phyloP scores from a whole-genome alignment of 177 flowering plant species.

The Vitis hybrid region DNA sequence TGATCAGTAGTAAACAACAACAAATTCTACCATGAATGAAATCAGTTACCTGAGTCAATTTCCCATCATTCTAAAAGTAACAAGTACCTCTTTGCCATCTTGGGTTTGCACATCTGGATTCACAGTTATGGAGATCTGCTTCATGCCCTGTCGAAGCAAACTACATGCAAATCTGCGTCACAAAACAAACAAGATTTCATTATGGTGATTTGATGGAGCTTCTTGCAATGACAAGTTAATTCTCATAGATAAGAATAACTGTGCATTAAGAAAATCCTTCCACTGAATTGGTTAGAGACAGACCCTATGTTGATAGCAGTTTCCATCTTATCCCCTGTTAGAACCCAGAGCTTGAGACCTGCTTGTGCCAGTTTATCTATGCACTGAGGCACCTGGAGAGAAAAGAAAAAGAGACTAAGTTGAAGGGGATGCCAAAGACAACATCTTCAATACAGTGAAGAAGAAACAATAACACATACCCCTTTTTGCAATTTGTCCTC shows the following conservation, averaged over 20 bases:
- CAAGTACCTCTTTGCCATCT: constrained; percentile 55
- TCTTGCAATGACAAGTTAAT: not conserved
- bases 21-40: constrained; percentile 26
- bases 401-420: constrained; percentile 3
- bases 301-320: constrained; percentile 97
- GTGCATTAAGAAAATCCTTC: not conserved
- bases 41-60: constrained; percentile 21
- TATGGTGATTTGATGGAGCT: not conserved
- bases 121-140: constrained; percentile 67
- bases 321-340: constrained; percentile 99
- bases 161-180: constrained; percentile 83
- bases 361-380: constrained; percentile 98
- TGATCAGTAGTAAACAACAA: constrained; percentile 31
- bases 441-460: not conserved
- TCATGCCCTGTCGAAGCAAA: constrained; percentile 97
- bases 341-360: constrained; percentile 96
- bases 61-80: constrained; percentile 10
- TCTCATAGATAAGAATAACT: not conserved
- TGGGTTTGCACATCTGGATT: constrained; percentile 37
- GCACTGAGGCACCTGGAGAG: constrained; percentile 81
- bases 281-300: constrained; percentile 15
- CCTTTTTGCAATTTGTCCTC: constrained; percentile 93
- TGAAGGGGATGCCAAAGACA: not conserved
- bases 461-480: constrained; percentile 32
- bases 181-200: constrained; percentile 4